Evolutionary conservation across 2,329 filamentous ascomycete species (phyloP).

Genomic region (Exophiala spinifera): DNA sequence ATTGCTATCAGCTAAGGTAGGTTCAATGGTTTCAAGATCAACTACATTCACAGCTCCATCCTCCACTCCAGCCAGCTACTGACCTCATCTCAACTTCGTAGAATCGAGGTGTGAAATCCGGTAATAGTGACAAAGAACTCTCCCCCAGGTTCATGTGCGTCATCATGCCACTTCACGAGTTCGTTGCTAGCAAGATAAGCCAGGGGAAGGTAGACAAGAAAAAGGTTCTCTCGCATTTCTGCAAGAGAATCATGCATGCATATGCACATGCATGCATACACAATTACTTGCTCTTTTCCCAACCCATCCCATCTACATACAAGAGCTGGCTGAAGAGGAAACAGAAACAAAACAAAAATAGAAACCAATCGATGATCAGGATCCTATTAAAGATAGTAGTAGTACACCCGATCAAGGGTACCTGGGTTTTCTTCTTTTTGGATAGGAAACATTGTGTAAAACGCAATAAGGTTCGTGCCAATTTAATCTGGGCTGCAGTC

Average conservation of each 20-base stretch:
- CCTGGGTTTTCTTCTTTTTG: neutral
- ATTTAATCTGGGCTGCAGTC: conserved; percentile 20
- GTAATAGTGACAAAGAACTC: neutral
- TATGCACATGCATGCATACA: too few relatives aligned
- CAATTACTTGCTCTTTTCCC: neutral
- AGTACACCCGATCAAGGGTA: neutral
- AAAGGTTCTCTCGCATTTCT: neutral
- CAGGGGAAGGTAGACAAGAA: neutral
- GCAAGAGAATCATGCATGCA: neutral
- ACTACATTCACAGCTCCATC: too few relatives aligned
- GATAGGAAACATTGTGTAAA: conserved; percentile 2
- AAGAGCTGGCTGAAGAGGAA: neutral
- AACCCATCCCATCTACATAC: neutral
- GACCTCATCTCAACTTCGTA: neutral
- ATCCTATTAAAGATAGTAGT: conserved; percentile 2
- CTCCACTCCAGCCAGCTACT: too few relatives aligned
- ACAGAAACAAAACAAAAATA: too few relatives aligned
- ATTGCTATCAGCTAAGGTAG: too few relatives aligned
- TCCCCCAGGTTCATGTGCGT: neutral
- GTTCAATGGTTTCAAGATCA: too few relatives aligned
- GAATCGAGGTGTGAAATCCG: neutral
- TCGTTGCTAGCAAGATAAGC: neutral
- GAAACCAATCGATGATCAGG: neutral
- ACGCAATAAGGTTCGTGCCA: conserved; percentile 16
- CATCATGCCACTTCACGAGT: neutral